Evolutionary conservation across 2,329 filamentous ascomycete species (phyloP), one percentile per base, ranked within the genome.

Genomic region (Cylindrodendrum hubeiense): DNA sequence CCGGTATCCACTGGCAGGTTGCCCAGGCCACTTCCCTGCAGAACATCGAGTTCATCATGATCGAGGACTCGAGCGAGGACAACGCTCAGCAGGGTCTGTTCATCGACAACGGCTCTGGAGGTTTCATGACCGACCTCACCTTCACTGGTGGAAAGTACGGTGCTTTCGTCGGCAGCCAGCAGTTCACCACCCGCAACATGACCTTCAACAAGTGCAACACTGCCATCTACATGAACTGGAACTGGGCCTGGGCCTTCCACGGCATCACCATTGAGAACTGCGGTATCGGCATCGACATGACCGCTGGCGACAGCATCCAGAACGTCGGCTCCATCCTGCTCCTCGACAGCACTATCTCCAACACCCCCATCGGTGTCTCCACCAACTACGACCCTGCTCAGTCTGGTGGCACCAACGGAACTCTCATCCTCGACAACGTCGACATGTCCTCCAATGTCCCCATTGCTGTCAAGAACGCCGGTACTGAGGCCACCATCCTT

Each of bases 211-310:
- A 88, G 79, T 95, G 92, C 83, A 87, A 93, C 76, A 97, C 93
- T 2, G 94, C 92, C 67, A 89, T 97, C 68, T 93, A 88, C 81
- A 92, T 96, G 90, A 94, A 94, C 84, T 97, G 94, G 94, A 93
- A 95, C 82, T 97, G 94, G 94, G 84, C 90, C 19, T 97, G 92
- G 91, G 89, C 91, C 47, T 89, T 96, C 80, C 93, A 95, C 77
- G 91, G 88, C 37, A 72, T 97, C 39, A 86, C 82, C 49, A 93
- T 97, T 80, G 90, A 93, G 78, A 89, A 91, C 77, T 93, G 91
- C 76, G 82, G 84, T n/a, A 81, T 95, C 41, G 94, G 93, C 60
- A 83, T 97, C 67, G 92, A 97, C 80, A 93, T 97, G 89, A 88
- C 91, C 57, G 88, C 87, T 71, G 87, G 89, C 52, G 87, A 84